Conservation (phyloP, 2,329 filamentous ascomycete species). For the Grosmannia serpens region DNA sequence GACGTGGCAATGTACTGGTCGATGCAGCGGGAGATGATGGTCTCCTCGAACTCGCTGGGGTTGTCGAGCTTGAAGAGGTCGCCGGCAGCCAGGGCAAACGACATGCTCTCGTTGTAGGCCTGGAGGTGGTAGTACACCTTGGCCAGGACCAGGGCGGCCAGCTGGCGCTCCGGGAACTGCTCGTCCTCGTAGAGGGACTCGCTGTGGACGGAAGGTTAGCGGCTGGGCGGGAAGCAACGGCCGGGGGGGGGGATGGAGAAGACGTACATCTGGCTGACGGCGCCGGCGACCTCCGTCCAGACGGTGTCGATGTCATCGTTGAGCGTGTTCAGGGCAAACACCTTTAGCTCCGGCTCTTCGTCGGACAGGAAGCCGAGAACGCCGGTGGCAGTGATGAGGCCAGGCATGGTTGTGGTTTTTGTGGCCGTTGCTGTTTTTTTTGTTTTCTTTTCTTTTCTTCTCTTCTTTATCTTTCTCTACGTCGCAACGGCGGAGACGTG, state of each 20-base stretch:
- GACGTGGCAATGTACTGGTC: slow-evolving; percentile 88
- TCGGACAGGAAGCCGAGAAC: slow-evolving; percentile 92
- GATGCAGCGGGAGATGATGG: slow-evolving; percentile 95
- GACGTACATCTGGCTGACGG: slow-evolving; percentile 78
- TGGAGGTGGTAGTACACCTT: slow-evolving; percentile 99
- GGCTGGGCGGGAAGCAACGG: neutral
- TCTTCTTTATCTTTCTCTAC: neutral
- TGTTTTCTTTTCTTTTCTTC: neutral
- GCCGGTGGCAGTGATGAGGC: slow-evolving; percentile 85
- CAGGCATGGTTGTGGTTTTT: slow-evolving; percentile 55
- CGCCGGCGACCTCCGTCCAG: slow-evolving; percentile 93
- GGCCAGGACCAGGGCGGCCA: slow-evolving; percentile 86
- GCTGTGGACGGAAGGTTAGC: slow-evolving; percentile 33
- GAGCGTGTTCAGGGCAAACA: slow-evolving; percentile 88
- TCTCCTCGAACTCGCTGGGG: slow-evolving; percentile 94
- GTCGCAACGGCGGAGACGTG: neutral
- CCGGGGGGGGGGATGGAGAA: neutral
- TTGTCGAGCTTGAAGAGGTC: slow-evolving; percentile 89
- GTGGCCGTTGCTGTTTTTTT: neutral
- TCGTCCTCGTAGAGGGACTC: slow-evolving; percentile 98
- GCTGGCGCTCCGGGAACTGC: slow-evolving; percentile 81
- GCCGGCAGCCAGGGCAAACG: slow-evolving; percentile 87
- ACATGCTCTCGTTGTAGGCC: slow-evolving; percentile 99
- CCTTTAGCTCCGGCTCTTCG: slow-evolving; percentile 85
- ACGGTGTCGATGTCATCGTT: slow-evolving; percentile 95